Conservation (phyloP, 208 protist species). For the Acanthamoeba healyi region DNA sequence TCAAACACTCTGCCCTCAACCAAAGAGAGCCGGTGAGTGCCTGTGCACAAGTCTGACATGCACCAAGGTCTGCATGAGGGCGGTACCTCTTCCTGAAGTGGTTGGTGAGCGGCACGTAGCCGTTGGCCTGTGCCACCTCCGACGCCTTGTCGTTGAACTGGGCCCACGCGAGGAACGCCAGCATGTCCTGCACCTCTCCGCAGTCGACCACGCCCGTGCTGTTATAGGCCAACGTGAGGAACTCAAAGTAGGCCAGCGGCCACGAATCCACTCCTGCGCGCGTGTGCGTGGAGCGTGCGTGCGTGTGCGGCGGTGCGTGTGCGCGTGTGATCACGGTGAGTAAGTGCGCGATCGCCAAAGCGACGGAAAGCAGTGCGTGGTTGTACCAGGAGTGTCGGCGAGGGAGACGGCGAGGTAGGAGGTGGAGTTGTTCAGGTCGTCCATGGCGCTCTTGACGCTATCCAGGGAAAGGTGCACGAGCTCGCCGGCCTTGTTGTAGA, state of each 20-base stretch:
- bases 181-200: constrained; percentile 22
- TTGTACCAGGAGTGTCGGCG: too few relatives aligned
- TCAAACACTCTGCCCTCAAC: not conserved
- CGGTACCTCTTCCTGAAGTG: constrained; percentile 3
- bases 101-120: constrained; percentile 24
- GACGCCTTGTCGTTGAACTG: constrained; percentile 40
- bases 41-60: too few relatives aligned
- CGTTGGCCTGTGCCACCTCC: not conserved
- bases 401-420: not conserved
- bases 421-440: constrained; percentile 6
- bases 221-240: not conserved
- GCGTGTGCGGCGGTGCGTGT: too few relatives aligned
- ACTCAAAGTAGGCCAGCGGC: not conserved
- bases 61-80: too few relatives aligned
- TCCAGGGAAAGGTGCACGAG: not conserved
- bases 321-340: too few relatives aligned
- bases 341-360: too few relatives aligned
- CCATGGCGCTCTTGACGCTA: not conserved
- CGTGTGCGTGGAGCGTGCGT: not conserved
- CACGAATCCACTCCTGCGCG: not conserved
- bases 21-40: not conserved
- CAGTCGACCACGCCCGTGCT: not conserved
- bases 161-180: not conserved
- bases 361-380: too few relatives aligned
- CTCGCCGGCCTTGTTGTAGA: not conserved